Evolutionary conservation across 768 basidiomycete species (phyloP).

Genomic region (Butyriboletus loyo): DNA sequence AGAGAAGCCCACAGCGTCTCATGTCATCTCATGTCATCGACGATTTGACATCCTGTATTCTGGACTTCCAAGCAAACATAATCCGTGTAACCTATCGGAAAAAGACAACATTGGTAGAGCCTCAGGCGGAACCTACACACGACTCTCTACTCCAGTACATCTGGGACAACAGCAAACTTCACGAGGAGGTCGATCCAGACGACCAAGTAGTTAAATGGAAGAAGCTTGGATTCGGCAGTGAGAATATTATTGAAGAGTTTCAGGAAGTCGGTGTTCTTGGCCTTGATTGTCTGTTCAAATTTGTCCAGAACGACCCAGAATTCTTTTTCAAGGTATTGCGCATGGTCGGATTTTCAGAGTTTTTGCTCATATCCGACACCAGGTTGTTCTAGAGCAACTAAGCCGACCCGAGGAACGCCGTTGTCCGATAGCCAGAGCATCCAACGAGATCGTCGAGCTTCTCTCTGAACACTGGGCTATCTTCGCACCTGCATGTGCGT

Average conservation of each 20-base stretch:
- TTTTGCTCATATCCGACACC: conserved; percentile 9
- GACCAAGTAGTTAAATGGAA: conserved; percentile 65
- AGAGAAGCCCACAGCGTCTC: conserved; percentile 50
- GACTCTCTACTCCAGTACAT: conserved; percentile 57
- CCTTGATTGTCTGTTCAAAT: conserved; percentile 76
- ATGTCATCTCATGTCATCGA: conserved; percentile 82
- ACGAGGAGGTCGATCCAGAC: conserved; percentile 48
- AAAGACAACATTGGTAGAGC: conserved; percentile 76
- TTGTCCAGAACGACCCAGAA: conserved; percentile 67
- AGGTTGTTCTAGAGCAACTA: conserved; percentile 79
- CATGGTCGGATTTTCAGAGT: not conserved
- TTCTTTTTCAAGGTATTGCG: conserved; percentile 63
- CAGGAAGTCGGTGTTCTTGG: conserved; percentile 76
- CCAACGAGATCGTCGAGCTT: conserved; percentile 82
- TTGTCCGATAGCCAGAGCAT: conserved; percentile 81
- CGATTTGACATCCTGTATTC: conserved; percentile 77
- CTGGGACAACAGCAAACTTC: conserved; percentile 61
- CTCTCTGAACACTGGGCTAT: conserved; percentile 84
- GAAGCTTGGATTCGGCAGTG: conserved; percentile 72
- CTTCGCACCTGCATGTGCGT: conserved; percentile 80
- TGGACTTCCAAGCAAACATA: conserved; percentile 87
- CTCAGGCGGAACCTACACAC: conserved; percentile 58
- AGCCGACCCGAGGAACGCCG: conserved; percentile 69
- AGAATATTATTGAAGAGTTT: conserved; percentile 76
- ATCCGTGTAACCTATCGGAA: conserved; percentile 75